A percentile compares a stretch with the other conserved stretches of the same genome.
Evolutionary conservation across 164 flowering plant species (phyloP).

Genomic region (Magnolia officinalis): DNA sequence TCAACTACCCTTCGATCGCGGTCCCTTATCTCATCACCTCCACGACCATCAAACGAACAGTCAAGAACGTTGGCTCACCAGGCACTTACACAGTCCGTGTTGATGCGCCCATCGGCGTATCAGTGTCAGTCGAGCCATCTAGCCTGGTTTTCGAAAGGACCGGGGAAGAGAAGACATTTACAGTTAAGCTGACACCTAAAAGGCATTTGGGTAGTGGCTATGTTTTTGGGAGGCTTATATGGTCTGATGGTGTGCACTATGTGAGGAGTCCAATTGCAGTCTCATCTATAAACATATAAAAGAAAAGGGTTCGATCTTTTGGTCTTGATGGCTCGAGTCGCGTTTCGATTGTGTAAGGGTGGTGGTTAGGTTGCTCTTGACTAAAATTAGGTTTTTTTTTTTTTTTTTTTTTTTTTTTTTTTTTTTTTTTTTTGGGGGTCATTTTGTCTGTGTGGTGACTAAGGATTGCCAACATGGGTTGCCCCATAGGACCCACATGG

Average conservation of each 20-base stretch:
- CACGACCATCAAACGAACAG: conserved; percentile 40
- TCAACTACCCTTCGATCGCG: conserved; percentile 69
- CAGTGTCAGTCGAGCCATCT: conserved; percentile 36
- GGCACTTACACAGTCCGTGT: conserved; percentile 40
- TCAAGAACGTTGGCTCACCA: conserved; percentile 54
- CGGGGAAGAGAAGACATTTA: conserved; percentile 59
- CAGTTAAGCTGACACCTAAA: conserved; percentile 27
- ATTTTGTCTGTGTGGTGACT: not conserved
- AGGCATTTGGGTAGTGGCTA: conserved; percentile 19
- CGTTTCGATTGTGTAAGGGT: not conserved
- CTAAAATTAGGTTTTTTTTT: not conserved
- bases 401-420: too few species aligned
- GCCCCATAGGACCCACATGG: not conserved
- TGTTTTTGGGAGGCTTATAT: conserved; percentile 53
- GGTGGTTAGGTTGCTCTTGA: not conserved
- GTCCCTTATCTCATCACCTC: conserved; percentile 42
- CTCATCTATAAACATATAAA: not conserved
- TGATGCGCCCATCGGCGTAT: conserved; percentile 35
- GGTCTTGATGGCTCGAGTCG: not conserved
- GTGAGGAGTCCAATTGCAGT: conserved; percentile 75
- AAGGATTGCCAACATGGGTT: not conserved
- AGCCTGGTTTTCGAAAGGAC: conserved; percentile 32
- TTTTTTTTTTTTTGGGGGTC: too few species aligned
- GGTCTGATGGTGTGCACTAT: conserved; percentile 65
- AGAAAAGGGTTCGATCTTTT: not conserved